Evolutionary conservation across 345 rosid species (phyloP).

Genomic region (Gossypium herbaceum): DNA sequence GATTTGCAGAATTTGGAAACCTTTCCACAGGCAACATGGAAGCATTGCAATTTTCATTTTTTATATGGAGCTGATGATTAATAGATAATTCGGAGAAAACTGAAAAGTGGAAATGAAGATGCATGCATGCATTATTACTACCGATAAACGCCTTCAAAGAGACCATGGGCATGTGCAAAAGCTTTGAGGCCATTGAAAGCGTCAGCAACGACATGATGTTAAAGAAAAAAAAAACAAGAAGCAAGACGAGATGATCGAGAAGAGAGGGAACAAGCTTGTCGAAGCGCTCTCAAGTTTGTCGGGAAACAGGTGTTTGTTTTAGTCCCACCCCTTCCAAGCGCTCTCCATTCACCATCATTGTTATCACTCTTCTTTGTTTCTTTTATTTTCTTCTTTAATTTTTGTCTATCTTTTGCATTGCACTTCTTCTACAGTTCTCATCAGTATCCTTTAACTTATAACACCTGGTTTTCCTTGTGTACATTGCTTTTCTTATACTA

Average conservation of each 20-base stretch:
- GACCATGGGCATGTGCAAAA: neutral
- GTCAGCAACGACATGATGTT: neutral
- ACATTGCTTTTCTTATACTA: neutral
- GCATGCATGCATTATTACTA: no score
- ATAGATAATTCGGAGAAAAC: no score
- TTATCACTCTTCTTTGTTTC: neutral
- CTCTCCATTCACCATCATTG: slow-evolving; percentile 16
- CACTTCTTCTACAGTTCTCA: neutral
- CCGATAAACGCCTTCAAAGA: no score
- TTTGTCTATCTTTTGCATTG: neutral
- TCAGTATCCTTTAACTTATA: neutral
- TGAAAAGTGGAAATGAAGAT: no score
- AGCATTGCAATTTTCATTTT: no score
- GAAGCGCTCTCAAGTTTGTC: neutral
- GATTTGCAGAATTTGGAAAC: no score
- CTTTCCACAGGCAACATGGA: no score
- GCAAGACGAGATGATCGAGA: neutral
- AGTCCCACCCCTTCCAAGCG: slow-evolving; percentile 10
- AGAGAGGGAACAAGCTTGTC: neutral
- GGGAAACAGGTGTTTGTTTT: neutral
- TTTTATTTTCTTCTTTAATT: neutral
- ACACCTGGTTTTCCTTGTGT: neutral
- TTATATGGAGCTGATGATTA: no score
- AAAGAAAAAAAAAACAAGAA: neutral
- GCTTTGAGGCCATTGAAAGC: neutral